Percentiles rank a stretch among this genome's conserved stretches.
These are phyloP conservation scores for Aspergillus asperescens DNA, from an alignment of 495 filamentous ascomycete species.

Conservation along the genomic window DNA sequence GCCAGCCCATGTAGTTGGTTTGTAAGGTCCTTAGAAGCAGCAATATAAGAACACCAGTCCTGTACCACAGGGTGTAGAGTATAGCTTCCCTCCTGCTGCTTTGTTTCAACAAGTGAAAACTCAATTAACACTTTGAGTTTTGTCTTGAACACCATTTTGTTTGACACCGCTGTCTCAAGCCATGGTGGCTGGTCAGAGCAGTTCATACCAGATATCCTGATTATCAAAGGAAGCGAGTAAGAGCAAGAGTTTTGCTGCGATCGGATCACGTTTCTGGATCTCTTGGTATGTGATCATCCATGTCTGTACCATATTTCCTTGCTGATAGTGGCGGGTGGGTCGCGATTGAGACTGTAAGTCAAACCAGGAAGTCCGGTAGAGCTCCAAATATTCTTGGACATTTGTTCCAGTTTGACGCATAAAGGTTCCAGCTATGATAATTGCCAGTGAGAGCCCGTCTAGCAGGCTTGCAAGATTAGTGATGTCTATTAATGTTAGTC, in stretches of 20 bases:
- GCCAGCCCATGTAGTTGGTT: constrained; percentile 20
- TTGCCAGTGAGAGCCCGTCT: constrained; percentile 40
- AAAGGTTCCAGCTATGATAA: constrained; percentile 39
- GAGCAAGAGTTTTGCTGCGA: constrained; percentile 35
- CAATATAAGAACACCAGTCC: constrained; percentile 30
- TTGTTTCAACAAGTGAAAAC: constrained; percentile 28
- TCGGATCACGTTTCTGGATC: constrained; percentile 16
- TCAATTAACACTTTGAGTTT: constrained; percentile 26
- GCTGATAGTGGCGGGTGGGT: not conserved
- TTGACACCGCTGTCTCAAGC: constrained; percentile 25
- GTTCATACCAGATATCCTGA: constrained; percentile 48
- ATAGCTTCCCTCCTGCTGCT: constrained; percentile 29
- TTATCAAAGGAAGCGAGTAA: constrained; percentile 47
- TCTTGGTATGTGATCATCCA: not conserved
- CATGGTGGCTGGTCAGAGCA: constrained; percentile 26
- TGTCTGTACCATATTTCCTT: not conserved
- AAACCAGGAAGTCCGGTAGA: not conserved
- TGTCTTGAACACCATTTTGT: constrained; percentile 26
- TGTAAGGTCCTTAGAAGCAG: constrained; percentile 7
- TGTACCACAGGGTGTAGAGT: constrained; percentile 31
- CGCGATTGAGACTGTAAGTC: not conserved
- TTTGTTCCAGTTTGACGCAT: constrained; percentile 33
- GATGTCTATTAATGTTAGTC: constrained; percentile 21
- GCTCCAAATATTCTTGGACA: constrained; percentile 29
- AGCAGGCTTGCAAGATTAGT: constrained; percentile 24